Evolutionary conservation across 371 early-diverging fungal genomes (phyloP).

Genomic region (Modicella reniformis): DNA sequence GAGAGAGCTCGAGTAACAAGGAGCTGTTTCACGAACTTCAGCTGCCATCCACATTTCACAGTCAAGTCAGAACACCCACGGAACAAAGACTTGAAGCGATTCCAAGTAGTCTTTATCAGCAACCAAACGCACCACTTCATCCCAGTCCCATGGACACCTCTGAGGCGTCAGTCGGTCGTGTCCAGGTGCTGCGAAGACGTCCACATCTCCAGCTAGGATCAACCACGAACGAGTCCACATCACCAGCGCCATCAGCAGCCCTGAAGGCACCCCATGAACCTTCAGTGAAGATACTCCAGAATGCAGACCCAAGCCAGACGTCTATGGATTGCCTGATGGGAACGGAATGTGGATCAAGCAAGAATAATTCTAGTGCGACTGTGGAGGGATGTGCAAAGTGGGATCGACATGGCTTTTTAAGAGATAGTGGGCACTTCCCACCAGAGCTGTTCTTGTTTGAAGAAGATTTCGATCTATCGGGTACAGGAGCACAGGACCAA

Average conservation of each 20-base stretch:
- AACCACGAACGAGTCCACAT: background rate
- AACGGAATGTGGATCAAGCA: background rate
- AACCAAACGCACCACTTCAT: background rate
- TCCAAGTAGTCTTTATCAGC: background rate
- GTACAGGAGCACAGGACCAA: background rate
- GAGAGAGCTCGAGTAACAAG: too few species aligned
- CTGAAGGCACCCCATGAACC: background rate
- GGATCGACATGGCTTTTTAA: background rate
- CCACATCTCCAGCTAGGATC: background rate
- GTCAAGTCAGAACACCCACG: too few species aligned
- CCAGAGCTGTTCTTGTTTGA: conserved; percentile 5
- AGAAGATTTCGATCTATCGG: background rate
- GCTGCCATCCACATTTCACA: too few species aligned
- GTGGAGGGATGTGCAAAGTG: background rate
- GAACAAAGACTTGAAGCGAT: too few species aligned
- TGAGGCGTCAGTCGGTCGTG: background rate
- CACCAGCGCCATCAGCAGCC: background rate
- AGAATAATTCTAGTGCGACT: background rate
- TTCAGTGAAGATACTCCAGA: background rate
- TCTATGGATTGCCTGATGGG: too few species aligned
- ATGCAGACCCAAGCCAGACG: too few species aligned
- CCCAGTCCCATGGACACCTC: background rate
- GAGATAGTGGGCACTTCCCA: conserved; percentile 37
- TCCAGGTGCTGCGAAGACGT: conserved; percentile 10
- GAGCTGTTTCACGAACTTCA: too few species aligned